Evolutionary conservation across 108 stramenopile species (phyloP).

Genomic region (Cyclotella atomus): DNA sequence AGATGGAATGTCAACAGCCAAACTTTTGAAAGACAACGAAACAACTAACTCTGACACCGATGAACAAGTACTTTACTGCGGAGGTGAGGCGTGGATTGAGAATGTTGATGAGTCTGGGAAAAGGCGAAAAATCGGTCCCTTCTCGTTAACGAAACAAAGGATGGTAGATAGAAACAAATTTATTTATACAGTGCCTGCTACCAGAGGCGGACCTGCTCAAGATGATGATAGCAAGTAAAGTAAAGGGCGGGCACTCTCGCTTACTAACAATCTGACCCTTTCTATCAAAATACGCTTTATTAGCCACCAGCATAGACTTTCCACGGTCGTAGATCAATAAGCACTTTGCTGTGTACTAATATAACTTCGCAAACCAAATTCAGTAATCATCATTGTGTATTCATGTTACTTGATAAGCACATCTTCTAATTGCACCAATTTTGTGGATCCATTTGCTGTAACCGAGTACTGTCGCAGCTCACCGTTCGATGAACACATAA

Average conservation of each 20-base stretch:
- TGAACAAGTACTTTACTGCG: conserved; percentile 43
- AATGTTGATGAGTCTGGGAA: conserved; percentile 68
- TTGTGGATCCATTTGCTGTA: conserved; percentile 8
- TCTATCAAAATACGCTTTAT: neutral
- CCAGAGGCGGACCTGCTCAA: neutral
- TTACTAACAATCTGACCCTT: too few relatives aligned
- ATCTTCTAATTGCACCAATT: conserved; percentile 38
- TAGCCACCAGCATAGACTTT: neutral
- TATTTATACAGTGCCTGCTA: conserved; percentile 46
- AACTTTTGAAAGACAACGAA: conserved; percentile 8
- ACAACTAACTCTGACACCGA: neutral
- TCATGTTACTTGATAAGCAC: too few relatives aligned
- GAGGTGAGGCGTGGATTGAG: conserved; percentile 66
- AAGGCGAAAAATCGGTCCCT: conserved; percentile 63
- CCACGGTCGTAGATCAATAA: neutral
- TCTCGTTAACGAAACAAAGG: conserved; percentile 68
- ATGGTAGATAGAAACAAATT: conserved; percentile 40
- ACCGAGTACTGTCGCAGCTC: conserved; percentile 46
- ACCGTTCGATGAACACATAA: conserved; percentile 32
- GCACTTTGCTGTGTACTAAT: neutral
- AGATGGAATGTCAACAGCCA: conserved; percentile 36
- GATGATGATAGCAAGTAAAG: neutral
- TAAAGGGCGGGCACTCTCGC: too few relatives aligned
- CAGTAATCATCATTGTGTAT: neutral
- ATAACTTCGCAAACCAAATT: neutral